Conservation (phyloP, 2,329 filamentous ascomycete genomes). For the Fusarium sororula region DNA sequence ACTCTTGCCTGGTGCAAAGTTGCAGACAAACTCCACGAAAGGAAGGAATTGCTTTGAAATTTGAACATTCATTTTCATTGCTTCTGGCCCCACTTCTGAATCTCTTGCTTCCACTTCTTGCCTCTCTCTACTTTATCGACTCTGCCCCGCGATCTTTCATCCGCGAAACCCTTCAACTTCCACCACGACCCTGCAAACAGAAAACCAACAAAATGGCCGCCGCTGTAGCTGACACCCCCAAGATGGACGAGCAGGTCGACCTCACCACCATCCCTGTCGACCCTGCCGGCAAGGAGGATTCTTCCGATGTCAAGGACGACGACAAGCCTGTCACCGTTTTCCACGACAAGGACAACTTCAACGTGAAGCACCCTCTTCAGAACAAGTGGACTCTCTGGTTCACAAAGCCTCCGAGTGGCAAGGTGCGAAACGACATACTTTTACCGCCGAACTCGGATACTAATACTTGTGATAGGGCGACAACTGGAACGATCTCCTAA, state of each 20-base stretch:
- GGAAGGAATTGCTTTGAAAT: constrained; percentile 44
- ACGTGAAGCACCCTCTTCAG: constrained; percentile 98
- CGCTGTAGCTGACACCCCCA: constrained; percentile 45
- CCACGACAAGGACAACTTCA: constrained; percentile 99
- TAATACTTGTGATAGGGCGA: constrained; percentile 72
- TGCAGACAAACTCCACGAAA: constrained; percentile 24
- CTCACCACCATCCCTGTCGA: constrained; percentile 75
- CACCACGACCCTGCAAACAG: constrained; percentile 21
- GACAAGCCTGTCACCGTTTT: constrained; percentile 89
- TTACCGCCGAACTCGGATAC: not conserved
- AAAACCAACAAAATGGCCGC: constrained; percentile 48
- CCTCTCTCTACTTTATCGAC: constrained; percentile 30
- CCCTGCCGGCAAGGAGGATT: constrained; percentile 66
- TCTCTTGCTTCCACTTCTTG: constrained; percentile 35
- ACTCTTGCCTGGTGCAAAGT: constrained; percentile 55
- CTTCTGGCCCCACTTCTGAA: constrained; percentile 28
- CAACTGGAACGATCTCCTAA: constrained; percentile 98
- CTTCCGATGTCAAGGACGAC: constrained; percentile 58
- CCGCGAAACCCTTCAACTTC: constrained; percentile 17
- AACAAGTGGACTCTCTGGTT: constrained; percentile 99
- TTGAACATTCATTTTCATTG: constrained; percentile 26
- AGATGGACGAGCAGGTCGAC: constrained; percentile 67
- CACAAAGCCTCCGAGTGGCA: constrained; percentile 96
- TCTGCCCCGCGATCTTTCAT: constrained; percentile 44
- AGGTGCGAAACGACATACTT: constrained; percentile 64